Evolutionary conservation across 805 yeast species (phyloP).

Genomic region (Ogataea thermomethanolica): DNA sequence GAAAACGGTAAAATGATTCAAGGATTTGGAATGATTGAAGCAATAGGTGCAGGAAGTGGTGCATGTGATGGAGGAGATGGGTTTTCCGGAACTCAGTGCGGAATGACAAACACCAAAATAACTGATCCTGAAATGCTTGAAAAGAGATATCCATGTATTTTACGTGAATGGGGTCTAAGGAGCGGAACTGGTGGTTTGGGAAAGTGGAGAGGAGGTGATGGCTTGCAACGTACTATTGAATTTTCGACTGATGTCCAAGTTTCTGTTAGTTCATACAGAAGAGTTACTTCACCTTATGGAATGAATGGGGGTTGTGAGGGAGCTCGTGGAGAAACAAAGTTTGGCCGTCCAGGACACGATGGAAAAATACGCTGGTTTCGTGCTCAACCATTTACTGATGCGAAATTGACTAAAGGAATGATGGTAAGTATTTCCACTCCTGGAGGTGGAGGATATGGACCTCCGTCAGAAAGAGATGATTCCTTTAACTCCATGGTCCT

Average conservation of each 20-base stretch:
- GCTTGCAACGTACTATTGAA: slow-evolving; percentile 47
- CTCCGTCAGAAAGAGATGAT: slow-evolving; percentile 4
- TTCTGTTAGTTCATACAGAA: slow-evolving; percentile 47
- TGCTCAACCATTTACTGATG: slow-evolving; percentile 7
- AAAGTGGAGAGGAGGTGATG: slow-evolving; percentile 49
- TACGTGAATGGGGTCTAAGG: slow-evolving; percentile 44
- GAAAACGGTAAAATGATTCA: slow-evolving; percentile 12
- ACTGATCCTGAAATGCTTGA: slow-evolving; percentile 56
- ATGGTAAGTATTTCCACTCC: slow-evolving; percentile 5
- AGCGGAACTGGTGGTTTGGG: slow-evolving; percentile 49
- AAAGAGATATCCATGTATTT: slow-evolving; percentile 48
- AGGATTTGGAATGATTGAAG: slow-evolving; percentile 53
- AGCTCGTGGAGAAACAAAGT: slow-evolving; percentile 38
- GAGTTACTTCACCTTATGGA: slow-evolving; percentile 54
- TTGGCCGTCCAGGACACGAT: slow-evolving; percentile 9
- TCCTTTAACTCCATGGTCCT: slow-evolving; percentile 2
- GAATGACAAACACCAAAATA: slow-evolving; percentile 32
- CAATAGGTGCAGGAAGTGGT: slow-evolving; percentile 56
- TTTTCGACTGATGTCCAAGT: slow-evolving; percentile 40
- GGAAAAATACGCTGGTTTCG: slow-evolving; percentile 10
- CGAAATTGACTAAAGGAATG: slow-evolving; percentile 6
- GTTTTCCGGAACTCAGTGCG: slow-evolving; percentile 52
- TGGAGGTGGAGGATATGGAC: slow-evolving; percentile 11
- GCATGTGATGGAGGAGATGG: slow-evolving; percentile 35
- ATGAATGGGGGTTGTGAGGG: slow-evolving; percentile 52